Percentiles rank a stretch among this genome's conserved stretches.
Evolutionary conservation across 2,329 filamentous ascomycete species (phyloP).

Genomic region (Verticillium tricorpus): DNA sequence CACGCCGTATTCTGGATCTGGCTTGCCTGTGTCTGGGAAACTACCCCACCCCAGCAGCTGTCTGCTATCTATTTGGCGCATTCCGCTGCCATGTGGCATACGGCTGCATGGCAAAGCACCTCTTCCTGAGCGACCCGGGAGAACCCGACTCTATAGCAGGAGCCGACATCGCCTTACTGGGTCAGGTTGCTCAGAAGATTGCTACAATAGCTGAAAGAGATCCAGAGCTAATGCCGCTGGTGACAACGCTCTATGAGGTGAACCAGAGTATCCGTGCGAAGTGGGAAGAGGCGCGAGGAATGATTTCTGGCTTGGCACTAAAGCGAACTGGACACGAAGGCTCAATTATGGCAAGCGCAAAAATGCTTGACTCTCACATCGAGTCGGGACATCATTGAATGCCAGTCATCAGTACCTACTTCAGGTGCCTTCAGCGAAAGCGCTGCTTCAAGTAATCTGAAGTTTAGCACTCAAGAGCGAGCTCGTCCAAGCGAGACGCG

Average conservation of each 20-base stretch:
- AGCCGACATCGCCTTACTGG: not conserved
- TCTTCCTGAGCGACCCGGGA: not conserved
- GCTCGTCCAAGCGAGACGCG: no score
- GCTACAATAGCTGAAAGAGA: not conserved
- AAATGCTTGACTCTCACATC: no score
- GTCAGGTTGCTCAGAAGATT: not conserved
- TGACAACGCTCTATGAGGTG: not conserved
- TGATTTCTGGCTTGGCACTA: no score
- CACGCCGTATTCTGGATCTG: not conserved
- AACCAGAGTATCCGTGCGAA: not conserved
- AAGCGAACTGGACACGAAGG: no score
- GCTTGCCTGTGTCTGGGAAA: not conserved
- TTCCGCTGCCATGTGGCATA: not conserved
- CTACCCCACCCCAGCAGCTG: not conserved
- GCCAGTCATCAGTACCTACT: no score
- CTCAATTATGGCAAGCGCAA: no score
- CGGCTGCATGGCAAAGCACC: not conserved
- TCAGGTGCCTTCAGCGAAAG: no score
- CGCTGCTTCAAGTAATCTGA: no score
- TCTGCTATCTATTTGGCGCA: not conserved
- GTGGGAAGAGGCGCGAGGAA: not conserved
- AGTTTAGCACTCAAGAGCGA: no score
- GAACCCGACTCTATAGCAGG: not conserved
- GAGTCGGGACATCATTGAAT: no score
- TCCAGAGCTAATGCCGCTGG: not conserved